Percentiles rank a stretch among this genome's conserved stretches.
Evolutionary conservation across 2,329 filamentous ascomycete species (phyloP).

Genomic region (Zarea fungicola): DNA sequence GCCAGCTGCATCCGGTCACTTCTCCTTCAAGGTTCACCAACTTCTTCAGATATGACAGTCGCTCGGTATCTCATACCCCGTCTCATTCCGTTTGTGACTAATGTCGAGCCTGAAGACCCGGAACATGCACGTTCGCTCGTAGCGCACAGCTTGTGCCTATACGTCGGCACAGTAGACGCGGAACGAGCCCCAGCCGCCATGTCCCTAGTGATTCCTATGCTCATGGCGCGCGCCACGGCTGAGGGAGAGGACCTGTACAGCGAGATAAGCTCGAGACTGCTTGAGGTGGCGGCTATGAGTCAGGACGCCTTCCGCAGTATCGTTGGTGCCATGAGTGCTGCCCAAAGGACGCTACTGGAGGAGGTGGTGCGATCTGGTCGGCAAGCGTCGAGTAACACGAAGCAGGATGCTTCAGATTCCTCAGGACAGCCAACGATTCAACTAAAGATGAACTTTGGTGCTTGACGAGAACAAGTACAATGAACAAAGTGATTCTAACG

Average conservation of each 20-base stretch:
- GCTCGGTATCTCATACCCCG: slow-evolving; percentile 69
- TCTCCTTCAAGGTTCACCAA: slow-evolving; percentile 59
- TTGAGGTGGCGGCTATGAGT: slow-evolving; percentile 76
- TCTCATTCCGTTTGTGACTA: slow-evolving; percentile 68
- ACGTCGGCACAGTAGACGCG: slow-evolving; percentile 46
- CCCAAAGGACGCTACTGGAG: slow-evolving; percentile 73
- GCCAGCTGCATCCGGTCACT: slow-evolving; percentile 85
- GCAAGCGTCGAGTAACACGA: slow-evolving; percentile 36
- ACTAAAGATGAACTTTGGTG: slow-evolving; percentile 87
- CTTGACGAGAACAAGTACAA: slow-evolving; percentile 15
- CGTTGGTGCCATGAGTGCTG: slow-evolving; percentile 64
- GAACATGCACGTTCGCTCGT: slow-evolving; percentile 68
- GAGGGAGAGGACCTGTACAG: slow-evolving; percentile 57
- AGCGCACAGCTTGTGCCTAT: slow-evolving; percentile 70
- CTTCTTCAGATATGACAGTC: slow-evolving; percentile 66
- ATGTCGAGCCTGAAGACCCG: slow-evolving; percentile 68
- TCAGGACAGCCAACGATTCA: slow-evolving; percentile 75
- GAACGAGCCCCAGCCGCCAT: slow-evolving; percentile 56
- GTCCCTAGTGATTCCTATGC: slow-evolving; percentile 69
- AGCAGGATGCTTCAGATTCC: slow-evolving; percentile 35
- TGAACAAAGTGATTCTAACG: not conserved
- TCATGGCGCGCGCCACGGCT: slow-evolving; percentile 66
- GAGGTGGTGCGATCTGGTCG: slow-evolving; percentile 67
- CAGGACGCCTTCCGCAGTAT: slow-evolving; percentile 68
- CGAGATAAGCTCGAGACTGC: slow-evolving; percentile 69